Percentiles rank a stretch among this genome's conserved stretches.
Evolutionary conservation across 2,329 filamentous ascomycete species (phyloP).

Genomic region (Gnomoniopsis sp.): DNA sequence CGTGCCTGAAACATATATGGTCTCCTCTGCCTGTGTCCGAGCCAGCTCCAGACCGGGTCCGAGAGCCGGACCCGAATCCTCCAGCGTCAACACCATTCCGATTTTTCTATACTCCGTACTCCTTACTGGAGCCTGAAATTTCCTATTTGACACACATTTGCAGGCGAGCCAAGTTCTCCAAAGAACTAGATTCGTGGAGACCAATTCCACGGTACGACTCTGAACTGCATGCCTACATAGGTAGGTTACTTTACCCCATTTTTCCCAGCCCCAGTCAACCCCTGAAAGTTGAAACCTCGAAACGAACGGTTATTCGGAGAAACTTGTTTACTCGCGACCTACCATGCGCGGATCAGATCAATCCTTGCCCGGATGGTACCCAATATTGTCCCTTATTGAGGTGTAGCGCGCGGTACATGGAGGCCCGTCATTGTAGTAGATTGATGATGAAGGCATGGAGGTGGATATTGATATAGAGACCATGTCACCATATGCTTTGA

Average conservation of each 20-base stretch:
- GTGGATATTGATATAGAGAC: not conserved
- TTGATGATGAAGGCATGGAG: not conserved
- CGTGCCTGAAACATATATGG: too few relatives aligned
- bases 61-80: too few relatives aligned
- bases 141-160: too few relatives aligned
- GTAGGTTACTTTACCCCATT: not conserved
- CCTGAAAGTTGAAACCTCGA: constrained; percentile 2
- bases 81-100: too few relatives aligned
- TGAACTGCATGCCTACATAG: not conserved
- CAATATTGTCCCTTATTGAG: not conserved
- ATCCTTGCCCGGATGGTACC: not conserved
- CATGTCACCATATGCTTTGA: too few relatives aligned
- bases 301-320: not conserved
- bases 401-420: not conserved
- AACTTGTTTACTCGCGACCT: constrained; percentile 1
- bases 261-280: not conserved
- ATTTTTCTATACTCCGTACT: too few relatives aligned
- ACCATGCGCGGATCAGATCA: not conserved
- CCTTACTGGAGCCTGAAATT: too few relatives aligned
- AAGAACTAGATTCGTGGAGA: not conserved
- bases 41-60: too few relatives aligned
- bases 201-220: not conserved
- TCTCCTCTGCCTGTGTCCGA: too few relatives aligned
- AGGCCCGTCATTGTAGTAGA: not conserved
- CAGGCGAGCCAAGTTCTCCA: not conserved